Percentiles rank a stretch among this genome's conserved stretches.
phyloP scores from a whole-genome alignment of 306 rosid genomes.

The Dryas octopetala region DNA sequence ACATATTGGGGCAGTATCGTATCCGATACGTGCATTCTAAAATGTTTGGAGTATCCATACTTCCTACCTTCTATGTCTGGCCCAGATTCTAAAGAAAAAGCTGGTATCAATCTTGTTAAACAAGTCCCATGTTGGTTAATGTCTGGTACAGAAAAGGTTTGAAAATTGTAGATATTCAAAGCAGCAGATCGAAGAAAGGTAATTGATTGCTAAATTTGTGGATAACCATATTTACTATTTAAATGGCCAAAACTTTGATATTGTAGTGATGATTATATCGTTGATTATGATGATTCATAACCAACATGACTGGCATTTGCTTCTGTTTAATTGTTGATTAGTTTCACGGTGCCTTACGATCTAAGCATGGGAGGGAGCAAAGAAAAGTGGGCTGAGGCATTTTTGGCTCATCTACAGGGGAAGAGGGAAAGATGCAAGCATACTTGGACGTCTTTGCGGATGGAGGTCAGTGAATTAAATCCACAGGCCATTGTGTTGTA shows the following conservation, averaged over 20 bases:
- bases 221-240: neutral
- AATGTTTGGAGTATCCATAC: too few species aligned
- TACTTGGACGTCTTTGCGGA: conserved; percentile 63
- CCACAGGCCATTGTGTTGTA: conserved; percentile 81
- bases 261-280: neutral
- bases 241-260: neutral
- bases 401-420: conserved; percentile 52
- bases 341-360: conserved; percentile 80
- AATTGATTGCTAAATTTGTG: neutral
- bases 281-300: neutral
- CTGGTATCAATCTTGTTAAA: too few species aligned
- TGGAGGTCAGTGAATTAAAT: conserved; percentile 69
- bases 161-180: too few species aligned
- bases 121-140: too few species aligned
- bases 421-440: conserved; percentile 70
- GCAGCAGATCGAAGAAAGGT: neutral
- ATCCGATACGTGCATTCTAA: too few species aligned
- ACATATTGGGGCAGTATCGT: too few species aligned
- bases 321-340: conserved; percentile 32
- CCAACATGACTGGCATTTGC: neutral
- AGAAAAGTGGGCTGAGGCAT: conserved; percentile 72
- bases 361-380: conserved; percentile 70
- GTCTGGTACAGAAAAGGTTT: too few species aligned
- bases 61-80: too few species aligned
- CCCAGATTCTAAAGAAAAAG: too few species aligned